phyloP scores from a whole-genome alignment of 495 filamentous ascomycete species.

The Tetracladium setigerum region DNA sequence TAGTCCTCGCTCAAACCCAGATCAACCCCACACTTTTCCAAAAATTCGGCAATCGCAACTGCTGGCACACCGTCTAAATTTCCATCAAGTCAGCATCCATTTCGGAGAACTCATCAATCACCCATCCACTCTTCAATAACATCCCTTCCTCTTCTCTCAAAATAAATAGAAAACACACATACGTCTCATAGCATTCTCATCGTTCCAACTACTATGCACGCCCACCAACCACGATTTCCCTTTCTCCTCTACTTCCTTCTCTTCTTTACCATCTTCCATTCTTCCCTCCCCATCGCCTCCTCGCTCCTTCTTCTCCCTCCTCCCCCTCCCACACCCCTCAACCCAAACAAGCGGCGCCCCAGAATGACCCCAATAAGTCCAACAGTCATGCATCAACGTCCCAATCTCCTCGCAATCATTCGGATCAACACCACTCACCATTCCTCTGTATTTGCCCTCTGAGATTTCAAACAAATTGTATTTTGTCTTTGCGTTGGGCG shows the following conservation, averaged over 20 bases:
- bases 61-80: too few relatives aligned
- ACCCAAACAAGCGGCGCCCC: constrained; percentile 29
- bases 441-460: constrained; percentile 26
- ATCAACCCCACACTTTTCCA: too few relatives aligned
- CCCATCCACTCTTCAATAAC: too few relatives aligned
- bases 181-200: constrained; percentile 31
- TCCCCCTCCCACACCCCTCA: constrained; percentile 11
- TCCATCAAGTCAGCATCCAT: too few relatives aligned
- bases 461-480: constrained; percentile 33
- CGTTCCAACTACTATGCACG: constrained; percentile 38
- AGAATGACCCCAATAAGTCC: constrained; percentile 42
- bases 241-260: too few relatives aligned
- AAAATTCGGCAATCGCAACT: too few relatives aligned
- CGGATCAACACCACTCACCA: constrained; percentile 25
- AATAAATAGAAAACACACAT: constrained; percentile 9
- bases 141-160: neutral
- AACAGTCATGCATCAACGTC: constrained; percentile 34
- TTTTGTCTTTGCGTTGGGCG: constrained; percentile 17
- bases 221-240: constrained; percentile 21
- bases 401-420: constrained; percentile 37
- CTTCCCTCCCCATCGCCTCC: too few relatives aligned
- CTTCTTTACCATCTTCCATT: too few relatives aligned
- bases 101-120: too few relatives aligned
- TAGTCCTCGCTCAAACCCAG: too few relatives aligned
- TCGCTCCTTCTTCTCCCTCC: too few relatives aligned